A percentile compares a stretch with the other conserved stretches of the same genome.
Evolutionary conservation across 257 asterid species (phyloP).

Genomic region (Verbascum thapsus): DNA sequence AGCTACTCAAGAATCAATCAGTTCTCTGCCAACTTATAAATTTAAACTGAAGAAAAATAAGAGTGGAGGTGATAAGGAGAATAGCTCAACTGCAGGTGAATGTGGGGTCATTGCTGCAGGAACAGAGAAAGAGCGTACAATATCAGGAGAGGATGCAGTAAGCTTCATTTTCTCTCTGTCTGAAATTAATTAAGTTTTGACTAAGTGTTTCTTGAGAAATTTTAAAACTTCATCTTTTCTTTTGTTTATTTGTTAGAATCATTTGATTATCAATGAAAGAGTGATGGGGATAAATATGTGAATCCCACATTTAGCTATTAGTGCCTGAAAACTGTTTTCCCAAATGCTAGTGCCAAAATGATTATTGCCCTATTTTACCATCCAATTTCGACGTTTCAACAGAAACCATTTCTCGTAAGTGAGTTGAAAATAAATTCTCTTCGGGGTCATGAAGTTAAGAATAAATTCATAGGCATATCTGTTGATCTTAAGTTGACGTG

Average conservation of each 20-base stretch:
- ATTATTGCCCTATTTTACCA: neutral
- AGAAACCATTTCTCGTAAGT: neutral
- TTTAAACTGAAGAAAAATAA: constrained; percentile 56
- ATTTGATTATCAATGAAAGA: constrained; percentile 5
- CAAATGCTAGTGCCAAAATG: neutral
- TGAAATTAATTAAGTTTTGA: neutral
- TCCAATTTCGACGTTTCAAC: neutral
- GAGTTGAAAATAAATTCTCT: neutral
- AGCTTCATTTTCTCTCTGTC: constrained; percentile 24
- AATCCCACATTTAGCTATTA: neutral
- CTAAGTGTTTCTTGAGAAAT: neutral
- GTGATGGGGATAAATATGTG: neutral
- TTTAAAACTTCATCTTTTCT: neutral
- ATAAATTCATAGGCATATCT: neutral
- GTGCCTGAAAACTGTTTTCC: constrained; percentile 4
- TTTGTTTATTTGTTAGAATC: neutral
- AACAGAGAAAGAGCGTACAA: constrained; percentile 67
- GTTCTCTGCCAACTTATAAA: constrained; percentile 71
- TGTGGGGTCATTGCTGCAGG: constrained; percentile 80
- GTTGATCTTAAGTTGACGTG: neutral
- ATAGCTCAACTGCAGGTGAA: constrained; percentile 39
- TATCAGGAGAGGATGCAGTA: constrained; percentile 84
- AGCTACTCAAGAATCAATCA: constrained; percentile 71
- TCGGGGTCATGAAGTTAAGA: neutral
- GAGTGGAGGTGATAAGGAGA: constrained; percentile 40